Base-by-base conservation (phyloP, 352 stramenopile genomes). In the Phytophthora crassamura region DNA sequence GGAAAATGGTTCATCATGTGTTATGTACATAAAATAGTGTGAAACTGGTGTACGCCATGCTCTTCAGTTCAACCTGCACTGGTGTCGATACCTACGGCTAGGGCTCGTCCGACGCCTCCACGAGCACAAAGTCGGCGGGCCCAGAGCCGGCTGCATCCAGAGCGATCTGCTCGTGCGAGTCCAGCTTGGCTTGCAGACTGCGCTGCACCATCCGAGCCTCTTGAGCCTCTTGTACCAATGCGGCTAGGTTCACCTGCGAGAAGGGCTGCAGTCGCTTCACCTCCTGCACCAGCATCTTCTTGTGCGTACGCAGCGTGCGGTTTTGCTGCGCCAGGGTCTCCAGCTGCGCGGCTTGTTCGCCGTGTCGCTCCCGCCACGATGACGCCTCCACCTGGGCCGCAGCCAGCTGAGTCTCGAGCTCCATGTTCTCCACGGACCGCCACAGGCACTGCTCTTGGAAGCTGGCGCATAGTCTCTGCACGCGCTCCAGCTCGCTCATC, bases 391-490 rank as follows among this genome's bases (percentile, higher is more conserved):
- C 10, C 22, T 75, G 66, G 15, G 61, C 59, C 52, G 57, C 65
- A 59, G 70, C 65, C 18, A 78, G 49, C 7, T 80, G 74, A 46
- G 77, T 72, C 55, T 90, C 75, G 33, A 84, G 82, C 59, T 92
- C 81, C 12, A 76, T 75, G 28, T 79, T 77, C 56, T 92, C 81
- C 20, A 92, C 81, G 4, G 82, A 88, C 28, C 77, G 75, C 83
- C 80, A 92, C n/a, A 92, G 59, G 75, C 82, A 88, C 66, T 92
- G 81, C 55, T 92, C 75, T 60, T 92, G 83, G 55, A 92, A 90
- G n/a, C 70, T 71, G 14, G 79, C 82, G 32, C 82, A 89, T 35
- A 90, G 58, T 56, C 64, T 65, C 54, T 81, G 67, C 38, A 78
- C 59, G 1, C 74, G 73, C 50, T 90, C 65, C 15, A 82, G 62